Base-by-base conservation (phyloP, 257 asterid species). In the Leonotis leonurus region DNA sequence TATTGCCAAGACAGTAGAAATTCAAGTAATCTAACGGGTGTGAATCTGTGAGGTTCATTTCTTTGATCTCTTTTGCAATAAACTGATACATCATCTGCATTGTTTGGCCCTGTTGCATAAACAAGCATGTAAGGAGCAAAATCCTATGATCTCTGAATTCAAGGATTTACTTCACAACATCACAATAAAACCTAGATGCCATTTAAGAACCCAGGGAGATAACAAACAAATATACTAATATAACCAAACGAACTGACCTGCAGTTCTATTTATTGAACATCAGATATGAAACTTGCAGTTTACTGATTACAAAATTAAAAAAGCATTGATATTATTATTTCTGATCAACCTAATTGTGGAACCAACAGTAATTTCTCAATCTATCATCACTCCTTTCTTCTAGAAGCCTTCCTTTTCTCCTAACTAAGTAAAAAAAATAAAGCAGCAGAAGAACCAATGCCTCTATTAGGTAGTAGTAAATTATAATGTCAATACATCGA, bases 1-100 rank as follows among this genome's bases (percentile, higher is more conserved):
- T 82, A 13, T 85, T 88, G 59, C 96, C 96, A 80, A 90, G 96
- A 74, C 96, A 85, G 69, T 78, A 90, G 77, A 90, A 90, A 75
- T 85, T 90, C 74, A 90, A 75, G 70, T 88, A 90, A 75, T 90
- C 98, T 48, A 40, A 73, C 54, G 95, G 96, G 71, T 81, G 85
- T 5, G 88, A 21, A 70, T 85, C 79, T 60, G 24, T 55, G 62
- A 82, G 75, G 61, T 84, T 56, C 89, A 73, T 74, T 14, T 84
- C 56, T 67, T 85, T 78, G 46, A 90, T 88, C 83, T 90, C 98
- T 61, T 75, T 39, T 2, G 94, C 86, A 57, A 90, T 81, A 26
- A 70, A 53, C 63, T 82, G 75, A 80, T 90, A 90, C 98, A 90
- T 90, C 80, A 67, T 79, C 76, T 85, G 81, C 82, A 88, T 77